Percentiles rank a stretch among this genome's conserved stretches.
Conservation (phyloP, 73 alveolate species). For the Paraurostyla sp. region DNA sequence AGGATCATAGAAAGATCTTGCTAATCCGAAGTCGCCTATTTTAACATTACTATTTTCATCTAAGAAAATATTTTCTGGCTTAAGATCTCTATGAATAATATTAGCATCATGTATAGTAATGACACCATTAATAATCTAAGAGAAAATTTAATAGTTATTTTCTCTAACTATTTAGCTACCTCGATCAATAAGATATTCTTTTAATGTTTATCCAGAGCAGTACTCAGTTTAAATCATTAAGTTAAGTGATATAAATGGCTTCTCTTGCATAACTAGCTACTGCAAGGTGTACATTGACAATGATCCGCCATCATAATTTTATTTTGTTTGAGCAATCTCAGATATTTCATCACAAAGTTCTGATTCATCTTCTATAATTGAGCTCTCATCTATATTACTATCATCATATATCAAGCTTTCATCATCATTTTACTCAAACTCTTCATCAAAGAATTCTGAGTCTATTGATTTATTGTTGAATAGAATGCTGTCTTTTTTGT, state of each 20-base stretch:
- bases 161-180: constrained; percentile 67
- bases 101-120: constrained; percentile 85
- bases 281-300: constrained; percentile 23
- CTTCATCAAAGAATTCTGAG: constrained; percentile 16
- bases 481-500: neutral
- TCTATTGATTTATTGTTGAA: neutral
- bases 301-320: constrained; percentile 35
- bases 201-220: constrained; percentile 85
- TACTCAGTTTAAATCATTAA: constrained; percentile 88
- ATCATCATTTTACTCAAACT: neutral
- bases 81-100: constrained; percentile 95
- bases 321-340: neutral
- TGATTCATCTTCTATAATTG: constrained; percentile 34
- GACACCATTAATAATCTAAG: constrained; percentile 94
- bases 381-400: neutral
- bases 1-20: constrained; percentile 67
- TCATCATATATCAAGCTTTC: constrained; percentile 19
- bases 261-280: constrained; percentile 6
- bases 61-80: constrained; percentile 96
- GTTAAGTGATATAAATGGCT: constrained; percentile 53
- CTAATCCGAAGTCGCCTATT: constrained; percentile 98
- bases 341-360: neutral
- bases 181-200: constrained; percentile 74
- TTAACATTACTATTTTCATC: constrained; percentile 87
- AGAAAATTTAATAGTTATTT: constrained; percentile 76